phyloP scores from a whole-genome alignment of 2,329 filamentous ascomycete species.

The Claviceps humidiphila region DNA sequence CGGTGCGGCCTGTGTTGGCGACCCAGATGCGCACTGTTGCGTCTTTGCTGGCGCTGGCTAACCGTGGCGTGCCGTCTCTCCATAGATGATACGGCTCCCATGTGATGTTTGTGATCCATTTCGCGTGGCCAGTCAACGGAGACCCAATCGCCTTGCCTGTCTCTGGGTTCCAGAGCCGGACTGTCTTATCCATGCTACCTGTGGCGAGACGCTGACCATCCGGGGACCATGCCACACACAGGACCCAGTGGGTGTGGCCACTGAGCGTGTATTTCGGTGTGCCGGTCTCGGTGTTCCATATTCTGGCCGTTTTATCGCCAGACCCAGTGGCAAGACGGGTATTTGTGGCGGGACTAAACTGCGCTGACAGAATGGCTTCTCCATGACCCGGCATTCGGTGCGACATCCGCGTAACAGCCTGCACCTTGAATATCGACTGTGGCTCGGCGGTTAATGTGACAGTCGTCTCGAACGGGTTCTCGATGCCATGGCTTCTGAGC shows the following conservation, averaged over 20 bases:
- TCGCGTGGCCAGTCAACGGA: constrained; percentile 67
- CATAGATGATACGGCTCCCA: constrained; percentile 94
- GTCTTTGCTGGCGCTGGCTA: constrained; percentile 86
- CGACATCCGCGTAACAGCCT: constrained; percentile 80
- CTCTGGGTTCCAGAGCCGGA: constrained; percentile 79
- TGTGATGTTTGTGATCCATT: constrained; percentile 75
- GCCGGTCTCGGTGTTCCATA: constrained; percentile 92
- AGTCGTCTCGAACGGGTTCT: constrained; percentile 43
- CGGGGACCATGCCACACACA: constrained; percentile 77
- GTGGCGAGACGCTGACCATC: constrained; percentile 73
- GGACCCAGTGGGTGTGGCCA: constrained; percentile 80
- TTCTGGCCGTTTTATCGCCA: constrained; percentile 78
- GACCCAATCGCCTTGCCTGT: constrained; percentile 59
- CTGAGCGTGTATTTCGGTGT: constrained; percentile 77
- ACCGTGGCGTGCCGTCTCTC: constrained; percentile 54
- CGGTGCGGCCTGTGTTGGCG: constrained; percentile 61
- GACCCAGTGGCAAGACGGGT: constrained; percentile 74
- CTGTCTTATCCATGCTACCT: constrained; percentile 82
- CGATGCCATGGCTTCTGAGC: constrained; percentile 41
- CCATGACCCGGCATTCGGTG: constrained; percentile 84
- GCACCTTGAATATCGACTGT: constrained; percentile 87
- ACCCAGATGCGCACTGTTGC: constrained; percentile 80
- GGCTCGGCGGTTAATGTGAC: constrained; percentile 52
- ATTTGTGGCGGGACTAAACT: constrained; percentile 72
- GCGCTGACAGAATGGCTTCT: constrained; percentile 72